phyloP scores from a whole-genome alignment of 257 asterid genomes.

The Lithospermum erythrorhizon region DNA sequence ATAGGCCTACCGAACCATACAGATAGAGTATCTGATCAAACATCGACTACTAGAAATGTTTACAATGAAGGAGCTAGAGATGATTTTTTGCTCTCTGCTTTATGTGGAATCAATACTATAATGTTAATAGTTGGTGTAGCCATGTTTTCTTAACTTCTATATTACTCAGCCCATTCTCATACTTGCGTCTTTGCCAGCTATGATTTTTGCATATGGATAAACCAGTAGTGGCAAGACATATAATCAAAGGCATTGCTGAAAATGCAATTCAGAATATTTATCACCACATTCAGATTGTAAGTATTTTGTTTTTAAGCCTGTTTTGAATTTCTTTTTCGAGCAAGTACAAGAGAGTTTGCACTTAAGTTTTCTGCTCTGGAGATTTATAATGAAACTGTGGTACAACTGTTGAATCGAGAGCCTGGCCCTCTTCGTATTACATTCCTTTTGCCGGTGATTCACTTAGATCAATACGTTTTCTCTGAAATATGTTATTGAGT shows the following conservation, averaged over 20 bases:
- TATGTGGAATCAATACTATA: constrained; percentile 56
- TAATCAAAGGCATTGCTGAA: constrained; percentile 89
- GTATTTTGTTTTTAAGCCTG: constrained; percentile 12
- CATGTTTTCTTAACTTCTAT: too few species aligned
- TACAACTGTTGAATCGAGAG: constrained; percentile 77
- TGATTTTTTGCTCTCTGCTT: constrained; percentile 88
- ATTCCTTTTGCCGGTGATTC: too few species aligned
- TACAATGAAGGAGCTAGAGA: constrained; percentile 87
- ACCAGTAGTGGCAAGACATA: too few species aligned
- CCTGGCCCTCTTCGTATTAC: constrained; percentile 80
- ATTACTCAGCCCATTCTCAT: not conserved
- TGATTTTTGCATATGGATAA: constrained; percentile 94
- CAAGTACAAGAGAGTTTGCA: constrained; percentile 41
- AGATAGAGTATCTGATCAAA: constrained; percentile 83
- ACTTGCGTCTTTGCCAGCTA: constrained; percentile 24
- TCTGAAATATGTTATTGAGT: too few species aligned
- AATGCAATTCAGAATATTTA: constrained; percentile 91
- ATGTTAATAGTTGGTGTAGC: too few species aligned
- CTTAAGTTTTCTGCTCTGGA: constrained; percentile 89
- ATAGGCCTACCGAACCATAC: constrained; percentile 57
- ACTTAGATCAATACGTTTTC: too few species aligned
- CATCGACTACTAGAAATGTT: constrained; percentile 55
- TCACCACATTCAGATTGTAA: constrained; percentile 57
- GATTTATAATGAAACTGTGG: constrained; percentile 89
- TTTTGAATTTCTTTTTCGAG: not conserved